Conservation (phyloP, 2,329 filamentous ascomycete genomes). For the Calonectria leucothoes region DNA sequence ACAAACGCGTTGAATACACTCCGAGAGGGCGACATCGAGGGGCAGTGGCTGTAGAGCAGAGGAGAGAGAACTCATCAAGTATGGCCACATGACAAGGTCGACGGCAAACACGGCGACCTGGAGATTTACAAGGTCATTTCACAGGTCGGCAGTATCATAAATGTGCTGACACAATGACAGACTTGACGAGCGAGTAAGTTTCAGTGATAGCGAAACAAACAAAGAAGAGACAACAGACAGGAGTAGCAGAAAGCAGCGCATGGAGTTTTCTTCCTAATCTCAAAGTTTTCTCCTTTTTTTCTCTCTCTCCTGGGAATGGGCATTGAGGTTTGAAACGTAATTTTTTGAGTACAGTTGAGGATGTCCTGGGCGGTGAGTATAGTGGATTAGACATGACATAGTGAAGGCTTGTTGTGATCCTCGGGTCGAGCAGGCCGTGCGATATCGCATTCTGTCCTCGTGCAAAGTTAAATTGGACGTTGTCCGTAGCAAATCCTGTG, state of each 20-base stretch:
- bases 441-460: background rate
- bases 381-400: too few species aligned
- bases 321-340: too few species aligned
- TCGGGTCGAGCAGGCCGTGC: background rate
- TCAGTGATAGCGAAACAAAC: background rate
- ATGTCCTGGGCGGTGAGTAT: background rate
- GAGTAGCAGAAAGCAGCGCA: too few species aligned
- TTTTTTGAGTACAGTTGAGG: background rate
- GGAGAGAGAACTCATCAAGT: background rate
- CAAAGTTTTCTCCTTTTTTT: too few species aligned
- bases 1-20: background rate
- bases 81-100: too few species aligned
- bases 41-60: background rate
- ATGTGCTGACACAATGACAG: background rate
- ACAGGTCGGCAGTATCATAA: background rate
- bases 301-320: too few species aligned
- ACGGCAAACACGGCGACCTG: background rate
- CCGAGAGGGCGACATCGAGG: background rate
- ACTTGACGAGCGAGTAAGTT: background rate
- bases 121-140: background rate
- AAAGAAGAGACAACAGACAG: background rate
- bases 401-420: too few species aligned
- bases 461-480: background rate
- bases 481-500: background rate
- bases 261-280: too few species aligned